Base-by-base conservation (phyloP, 164 flowering plant genomes). In the Liriodendron chinense region DNA sequence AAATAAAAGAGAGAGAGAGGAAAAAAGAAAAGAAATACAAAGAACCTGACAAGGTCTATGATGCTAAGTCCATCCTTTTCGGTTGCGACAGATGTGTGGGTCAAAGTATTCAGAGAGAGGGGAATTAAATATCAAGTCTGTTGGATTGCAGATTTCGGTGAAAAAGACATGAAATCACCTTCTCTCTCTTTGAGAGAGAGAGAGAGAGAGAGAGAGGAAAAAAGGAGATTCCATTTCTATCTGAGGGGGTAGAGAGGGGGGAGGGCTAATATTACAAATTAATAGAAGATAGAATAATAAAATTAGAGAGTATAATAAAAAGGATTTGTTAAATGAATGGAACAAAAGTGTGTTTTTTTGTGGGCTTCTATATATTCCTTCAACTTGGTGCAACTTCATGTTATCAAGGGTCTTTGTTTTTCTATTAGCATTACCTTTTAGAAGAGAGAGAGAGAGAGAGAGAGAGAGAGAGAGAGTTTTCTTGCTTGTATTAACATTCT, bases 1-100 rank as follows among this genome's bases (percentile, higher is more conserved):
- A 12, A 21, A 64, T 10, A 61, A 2, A 23, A 22, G 14, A 26
- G 7, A 24, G 69, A 18, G 7, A 14, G 18, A 13, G 4, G 14
- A 67, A 34, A 34, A 34, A 0, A 34, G 5, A 12, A 7, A 22
- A 64, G 10, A 64, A 12, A 73, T 78, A 73, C 84, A 84, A 77
- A 77, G 86, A 80, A 80, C 78, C 88, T 84, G 89, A 83, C 88
- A 85, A 22, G 82, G 84, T 84, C 86, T 83, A 78, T 80, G 83
- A 83, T 80, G 84, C 82, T 70, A 69, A 78, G 75, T 74, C 82
- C 81, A 84, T 73, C 86, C 82, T 81, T 83, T 86, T 81, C 82
- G 82, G 75, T 83, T 80, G 73, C 71, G 92, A 84, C 89, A 87
- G 82, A 79, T 61, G 18, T 78, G 81, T 79, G 88, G 83, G 88